phyloP scores from a whole-genome alignment of 2,329 filamentous ascomycete genomes.

The Claviceps humidiphila region DNA sequence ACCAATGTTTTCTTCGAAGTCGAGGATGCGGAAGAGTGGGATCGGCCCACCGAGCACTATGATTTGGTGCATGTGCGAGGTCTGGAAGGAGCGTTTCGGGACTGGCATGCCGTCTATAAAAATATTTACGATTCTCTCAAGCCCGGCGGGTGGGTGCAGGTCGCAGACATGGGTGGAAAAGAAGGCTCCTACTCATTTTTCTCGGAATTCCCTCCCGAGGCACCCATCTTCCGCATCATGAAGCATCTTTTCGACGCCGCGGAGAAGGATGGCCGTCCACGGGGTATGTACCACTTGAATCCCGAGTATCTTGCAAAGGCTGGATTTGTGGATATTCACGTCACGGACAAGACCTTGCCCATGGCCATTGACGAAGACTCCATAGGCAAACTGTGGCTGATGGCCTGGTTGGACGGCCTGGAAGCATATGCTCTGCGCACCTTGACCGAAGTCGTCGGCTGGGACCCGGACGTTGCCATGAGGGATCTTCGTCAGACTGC shows the following conservation, averaged over 20 bases:
- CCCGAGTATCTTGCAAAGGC: slow-evolving; percentile 29
- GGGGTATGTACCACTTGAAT: slow-evolving; percentile 32
- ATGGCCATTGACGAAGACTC: slow-evolving; percentile 30
- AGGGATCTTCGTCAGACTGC: slow-evolving; percentile 32
- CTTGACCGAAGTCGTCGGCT: slow-evolving; percentile 39
- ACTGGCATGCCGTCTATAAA: slow-evolving; percentile 42
- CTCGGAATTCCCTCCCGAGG: slow-evolving; percentile 28
- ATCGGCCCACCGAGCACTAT: slow-evolving; percentile 35
- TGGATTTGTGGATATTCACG: slow-evolving; percentile 38
- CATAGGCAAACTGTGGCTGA: slow-evolving; percentile 40
- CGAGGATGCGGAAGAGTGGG: slow-evolving; percentile 48
- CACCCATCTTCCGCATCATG: slow-evolving; percentile 28
- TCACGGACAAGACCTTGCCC: slow-evolving; percentile 34
- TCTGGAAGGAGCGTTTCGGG: slow-evolving; percentile 41
- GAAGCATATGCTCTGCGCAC: slow-evolving; percentile 36
- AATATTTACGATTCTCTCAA: slow-evolving; percentile 39
- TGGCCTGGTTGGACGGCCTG: slow-evolving; percentile 35
- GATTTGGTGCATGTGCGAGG: slow-evolving; percentile 45
- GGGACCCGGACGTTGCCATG: slow-evolving; percentile 36
- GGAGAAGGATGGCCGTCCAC: slow-evolving; percentile 30
- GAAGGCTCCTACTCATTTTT: slow-evolving; percentile 20
- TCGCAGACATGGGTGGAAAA: slow-evolving; percentile 39
- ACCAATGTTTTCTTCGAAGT: slow-evolving; percentile 48
- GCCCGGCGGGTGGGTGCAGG: slow-evolving; percentile 44
- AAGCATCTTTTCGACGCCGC: slow-evolving; percentile 30